Conservation (phyloP, 805 yeast species). For the Nematodospora valgi region DNA sequence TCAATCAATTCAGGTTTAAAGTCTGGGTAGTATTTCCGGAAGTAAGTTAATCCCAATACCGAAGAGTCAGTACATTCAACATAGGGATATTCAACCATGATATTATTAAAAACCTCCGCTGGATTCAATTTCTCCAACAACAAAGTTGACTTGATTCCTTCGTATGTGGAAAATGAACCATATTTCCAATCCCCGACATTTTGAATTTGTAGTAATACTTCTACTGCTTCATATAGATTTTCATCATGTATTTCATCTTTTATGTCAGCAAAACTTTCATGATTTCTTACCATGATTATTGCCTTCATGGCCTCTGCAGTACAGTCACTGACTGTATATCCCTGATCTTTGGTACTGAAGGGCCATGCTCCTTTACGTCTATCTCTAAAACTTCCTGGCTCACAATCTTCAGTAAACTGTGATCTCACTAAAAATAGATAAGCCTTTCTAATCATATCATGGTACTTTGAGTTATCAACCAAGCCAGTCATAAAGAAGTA, state of each 20-base stretch:
- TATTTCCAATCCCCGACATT: conserved; percentile 74
- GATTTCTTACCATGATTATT: conserved; percentile 81
- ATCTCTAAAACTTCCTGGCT: conserved; percentile 76
- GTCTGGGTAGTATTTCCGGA: conserved; percentile 56
- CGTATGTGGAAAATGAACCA: conserved; percentile 94
- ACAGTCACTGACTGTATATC: conserved; percentile 94
- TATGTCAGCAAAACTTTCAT: conserved; percentile 47
- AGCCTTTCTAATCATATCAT: conserved; percentile 58
- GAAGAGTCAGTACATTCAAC: conserved; percentile 98
- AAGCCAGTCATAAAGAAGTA: conserved; percentile 77
- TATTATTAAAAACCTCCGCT: conserved; percentile 96
- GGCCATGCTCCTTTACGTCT: conserved; percentile 91
- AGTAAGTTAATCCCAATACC: conserved; percentile 82
- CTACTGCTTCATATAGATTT: conserved; percentile 65
- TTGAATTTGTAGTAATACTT: conserved; percentile 71
- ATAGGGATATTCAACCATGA: conserved; percentile 98
- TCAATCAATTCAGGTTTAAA: conserved; percentile 67
- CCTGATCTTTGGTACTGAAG: conserved; percentile 92
- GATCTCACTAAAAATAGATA: conserved; percentile 73
- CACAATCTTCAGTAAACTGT: conserved; percentile 82
- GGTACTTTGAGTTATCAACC: conserved; percentile 64
- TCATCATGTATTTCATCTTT: conserved; percentile 52
- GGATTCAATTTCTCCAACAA: conserved; percentile 79
- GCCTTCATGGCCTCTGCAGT: conserved; percentile 96
- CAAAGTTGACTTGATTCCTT: conserved; percentile 77